Base-by-base conservation (phyloP, 2,329 filamentous ascomycete genomes). In the Xylariaceae sp. region DNA sequence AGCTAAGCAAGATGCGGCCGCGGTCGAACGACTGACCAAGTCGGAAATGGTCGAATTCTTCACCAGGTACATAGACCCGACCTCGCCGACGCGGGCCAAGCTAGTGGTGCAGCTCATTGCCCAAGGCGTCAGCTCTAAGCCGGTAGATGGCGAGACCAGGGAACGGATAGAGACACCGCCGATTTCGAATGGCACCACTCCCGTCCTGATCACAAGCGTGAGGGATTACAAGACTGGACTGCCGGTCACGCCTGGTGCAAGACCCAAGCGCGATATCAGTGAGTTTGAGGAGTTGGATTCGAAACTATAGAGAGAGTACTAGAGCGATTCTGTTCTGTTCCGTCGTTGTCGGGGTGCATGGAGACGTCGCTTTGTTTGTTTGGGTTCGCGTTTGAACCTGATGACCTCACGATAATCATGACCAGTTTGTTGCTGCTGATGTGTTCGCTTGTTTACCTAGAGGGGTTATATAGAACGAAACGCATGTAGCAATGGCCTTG, bases 211-310 rank as follows among this genome's bases (percentile, higher is more conserved):
- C 53, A 78, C 77, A 32, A 86, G 94, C 57, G 83, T 95, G 3
- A 74, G 83, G 44, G 73, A 76, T 19, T 96, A 83, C 74, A 94
- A 92, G 71, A 80, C 85, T 1, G 71, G 77, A 11, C 69, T 96
- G 53, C 68, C 76, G 43, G 74, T 87, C 18, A 92, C 81, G 47
- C 71, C 75, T 15, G 90, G 86, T 1, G 78, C 88, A 2, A 73
- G 73, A 45, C 77, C 89, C 0, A 76, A 85, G 19, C 81, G 76
- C 56, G 83, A 92, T 50, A 62, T 97, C 40, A 83, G 73, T 46
- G 85, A 88, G 55, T 97, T 90, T 62, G 85, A 95, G 59, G 90
- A 96, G 43, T 70, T 82, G 43, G 87, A 86, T 47, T 67, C 85
- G 11, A 96, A 96, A 68, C 71, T 96, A 41, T 90, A 61, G 73